Evolutionary conservation across 768 basidiomycete species (phyloP), one percentile per base, ranked within the genome.

Genomic region (Rickenella mellea): DNA sequence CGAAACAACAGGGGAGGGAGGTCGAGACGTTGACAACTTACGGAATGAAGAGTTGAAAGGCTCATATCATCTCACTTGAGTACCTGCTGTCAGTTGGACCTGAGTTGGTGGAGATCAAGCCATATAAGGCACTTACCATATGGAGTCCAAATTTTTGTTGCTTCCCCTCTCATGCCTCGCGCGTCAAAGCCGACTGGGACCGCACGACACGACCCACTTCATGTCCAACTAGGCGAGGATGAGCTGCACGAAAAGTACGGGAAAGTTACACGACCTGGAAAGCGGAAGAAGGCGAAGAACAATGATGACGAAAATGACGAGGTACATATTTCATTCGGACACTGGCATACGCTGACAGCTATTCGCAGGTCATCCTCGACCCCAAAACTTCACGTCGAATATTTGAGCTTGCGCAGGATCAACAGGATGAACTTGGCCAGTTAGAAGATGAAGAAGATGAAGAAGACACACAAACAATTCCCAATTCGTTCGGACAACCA

Each of bases 401-500:
- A 38, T 83, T 99, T 50, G 85, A 92, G 58, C 76, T 99, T 42
- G 94, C 94, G 12, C 73, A 76, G 55, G 83, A 87, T 51, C 94
- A 99, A 61, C 92, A 97, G 62, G 83, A 90, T 57, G 92, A 97
- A 56, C 62, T 93, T 3, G 78, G 78, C 41, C 70, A 77, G 51
- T 66, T 67, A 14, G 76, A 78, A 22, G 76, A 80, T 44, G 74
- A 74, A 1, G 72, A 75, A 25, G 70, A 67, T 15, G 65, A 65
- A 15, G 62, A 66, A 10, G 51, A 59, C 22, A 53, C 51, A 45
- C 39, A 48, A 26, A 60, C 58, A n/a, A n/a, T 27, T 52, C 63
- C 37, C 43, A 44, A 11, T 56, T 63, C 42, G 66, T 63, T 15
- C 51, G 51, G 44, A 19, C 24, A 17, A 19, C 24, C 24, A 24